Base-by-base conservation (phyloP, 2,329 filamentous ascomycete genomes). In the Nothopassalora personata region DNA sequence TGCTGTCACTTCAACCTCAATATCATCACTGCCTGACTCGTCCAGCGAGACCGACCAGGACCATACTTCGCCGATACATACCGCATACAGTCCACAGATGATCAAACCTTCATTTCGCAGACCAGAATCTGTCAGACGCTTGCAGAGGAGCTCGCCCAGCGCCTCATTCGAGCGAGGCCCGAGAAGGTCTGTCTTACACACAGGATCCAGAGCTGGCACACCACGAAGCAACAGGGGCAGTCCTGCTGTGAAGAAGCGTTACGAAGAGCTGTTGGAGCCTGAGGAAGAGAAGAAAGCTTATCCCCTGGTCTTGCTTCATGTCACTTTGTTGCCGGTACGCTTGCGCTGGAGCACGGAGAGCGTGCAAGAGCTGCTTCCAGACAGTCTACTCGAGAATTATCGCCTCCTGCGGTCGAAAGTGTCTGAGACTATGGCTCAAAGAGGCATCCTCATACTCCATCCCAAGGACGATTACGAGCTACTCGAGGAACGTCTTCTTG, bases 381-480 rank as follows among this genome's bases (percentile, higher is more conserved):
- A 74, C 62, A 70, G 73, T 74, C 65, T 84, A 68, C 64, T 75
- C 13, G 83, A 85, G 62, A 83, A 84, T 33, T 89, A 86, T 82
- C 81, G 83, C 49, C 76, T 87, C 59, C 76, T 93, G 2, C 84
- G 86, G 64, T 86, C 89, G 55, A 86, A 88, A 59, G 79, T 90
- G 4, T 85, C 84, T 1, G 88, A 91, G 53, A 90, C 88, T 0
- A 84, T 91, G 10, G 80, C 89, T 53, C 86, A 89, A 69, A 82
- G 90, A 23, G 90, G 63, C 83, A 81, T 94, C 34, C 77, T 94
- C 47, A 80, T 94, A 7, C 84, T 88, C 1, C 90, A 94, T 70
- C 90, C 90, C 1, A 84, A 89, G 65, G 87, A 87, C 57, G 89
- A 92, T 71, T 93, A 89, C 68, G 89, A 92, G 72, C 76, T 90